Percentiles rank a stretch among this genome's conserved stretches.
Evolutionary conservation across 805 yeast genomes (phyloP).

Genomic region (Wickerhamiella australiensis): DNA sequence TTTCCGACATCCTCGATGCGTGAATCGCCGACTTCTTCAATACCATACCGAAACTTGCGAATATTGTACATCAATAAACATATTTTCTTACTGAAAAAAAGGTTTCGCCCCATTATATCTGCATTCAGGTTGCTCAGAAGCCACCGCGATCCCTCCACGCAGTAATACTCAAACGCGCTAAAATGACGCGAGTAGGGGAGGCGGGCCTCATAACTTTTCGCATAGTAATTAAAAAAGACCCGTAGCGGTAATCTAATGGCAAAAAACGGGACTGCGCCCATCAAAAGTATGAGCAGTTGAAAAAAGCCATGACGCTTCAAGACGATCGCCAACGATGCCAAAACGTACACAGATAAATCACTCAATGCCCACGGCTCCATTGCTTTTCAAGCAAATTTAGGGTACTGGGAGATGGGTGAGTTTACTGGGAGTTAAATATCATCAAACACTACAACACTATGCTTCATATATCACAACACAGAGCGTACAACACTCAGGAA

Average conservation of each 20-base stretch:
- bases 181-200: slow-evolving; percentile 19
- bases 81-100: slow-evolving; percentile 21
- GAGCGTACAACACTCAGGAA: slow-evolving; percentile 38
- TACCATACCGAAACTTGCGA: slow-evolving; percentile 26
- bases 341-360: slow-evolving; percentile 12
- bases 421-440: not conserved
- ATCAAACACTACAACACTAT: no score
- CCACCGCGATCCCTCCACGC: slow-evolving; percentile 22
- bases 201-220: slow-evolving; percentile 22
- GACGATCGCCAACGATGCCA: not conserved
- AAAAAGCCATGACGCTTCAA: slow-evolving; percentile 6
- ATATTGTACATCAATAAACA: slow-evolving; percentile 19
- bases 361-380: slow-evolving; percentile 21
- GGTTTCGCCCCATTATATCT: slow-evolving; percentile 16
- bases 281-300: not conserved
- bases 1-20: slow-evolving; percentile 17
- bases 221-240: slow-evolving; percentile 18
- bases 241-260: slow-evolving; percentile 22
- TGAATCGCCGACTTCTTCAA: slow-evolving; percentile 25
- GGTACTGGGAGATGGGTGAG: not conserved
- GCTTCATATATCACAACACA: slow-evolving; percentile 17
- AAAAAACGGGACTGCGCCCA: slow-evolving; percentile 11
- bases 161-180: slow-evolving; percentile 21
- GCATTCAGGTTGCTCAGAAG: slow-evolving; percentile 20
- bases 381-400: not conserved